Evolutionary conservation across 139 green algal genomes (phyloP).

Genomic region (Astrephomene gubernaculifera): DNA sequence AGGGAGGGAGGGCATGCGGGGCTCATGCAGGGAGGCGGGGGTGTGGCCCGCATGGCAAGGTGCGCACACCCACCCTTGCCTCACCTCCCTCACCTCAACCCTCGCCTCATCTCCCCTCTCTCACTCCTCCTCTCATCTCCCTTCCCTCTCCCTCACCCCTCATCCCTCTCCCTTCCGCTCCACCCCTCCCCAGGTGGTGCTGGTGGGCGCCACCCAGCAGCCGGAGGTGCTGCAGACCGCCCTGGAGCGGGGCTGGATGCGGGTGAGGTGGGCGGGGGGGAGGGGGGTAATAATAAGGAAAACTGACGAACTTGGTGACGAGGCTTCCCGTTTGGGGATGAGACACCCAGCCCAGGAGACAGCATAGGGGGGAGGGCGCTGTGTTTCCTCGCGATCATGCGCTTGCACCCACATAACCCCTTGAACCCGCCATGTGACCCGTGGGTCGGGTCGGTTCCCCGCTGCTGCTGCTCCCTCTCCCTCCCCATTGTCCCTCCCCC

Average conservation of each 20-base stretch:
- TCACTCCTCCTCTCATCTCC: neutral
- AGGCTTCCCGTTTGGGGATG: neutral
- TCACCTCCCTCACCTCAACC: too few species aligned
- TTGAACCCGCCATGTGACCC: too few species aligned
- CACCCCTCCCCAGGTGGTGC: conserved; percentile 59
- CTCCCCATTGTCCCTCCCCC: neutral
- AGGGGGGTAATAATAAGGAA: too few species aligned
- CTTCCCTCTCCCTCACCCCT: neutral
- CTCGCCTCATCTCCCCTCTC: neutral
- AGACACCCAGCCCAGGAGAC: too few species aligned
- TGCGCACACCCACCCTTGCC: neutral
- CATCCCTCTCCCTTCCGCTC: neutral
- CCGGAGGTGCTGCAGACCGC: conserved; percentile 54
- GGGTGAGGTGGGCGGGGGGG: neutral
- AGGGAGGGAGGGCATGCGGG: too few species aligned
- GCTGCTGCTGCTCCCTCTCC: neutral
- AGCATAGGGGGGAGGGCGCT: too few species aligned
- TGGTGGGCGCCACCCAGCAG: conserved; percentile 81
- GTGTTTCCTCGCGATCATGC: too few species aligned
- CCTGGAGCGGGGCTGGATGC: conserved; percentile 65
- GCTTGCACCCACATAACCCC: too few species aligned
- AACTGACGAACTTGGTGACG: too few species aligned
- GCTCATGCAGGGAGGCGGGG: too few species aligned
- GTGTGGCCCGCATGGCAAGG: neutral
- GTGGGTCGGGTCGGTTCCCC: neutral